These are phyloP conservation scores for Discostella pseudostelligera DNA, from an alignment of 108 stramenopile species.

Conservation along the genomic window DNA sequence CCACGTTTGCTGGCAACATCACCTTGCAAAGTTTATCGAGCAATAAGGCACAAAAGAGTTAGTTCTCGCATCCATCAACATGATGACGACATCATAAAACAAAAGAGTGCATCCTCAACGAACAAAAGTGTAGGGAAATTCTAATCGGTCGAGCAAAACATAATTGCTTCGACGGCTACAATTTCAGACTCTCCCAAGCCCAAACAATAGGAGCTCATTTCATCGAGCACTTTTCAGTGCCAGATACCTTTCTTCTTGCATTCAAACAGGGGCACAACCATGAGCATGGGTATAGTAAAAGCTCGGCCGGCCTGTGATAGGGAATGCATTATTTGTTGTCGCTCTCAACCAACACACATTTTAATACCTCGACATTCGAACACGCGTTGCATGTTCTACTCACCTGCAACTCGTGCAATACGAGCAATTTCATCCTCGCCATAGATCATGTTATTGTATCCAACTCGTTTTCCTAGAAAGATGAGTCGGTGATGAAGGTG, in stretches of 20 bases:
- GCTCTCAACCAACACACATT: not conserved
- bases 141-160: slow-evolving; percentile 10
- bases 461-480: slow-evolving; percentile 71
- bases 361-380: not conserved
- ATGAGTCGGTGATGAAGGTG: not conserved
- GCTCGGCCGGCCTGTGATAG: slow-evolving; percentile 40
- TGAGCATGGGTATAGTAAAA: slow-evolving; percentile 21
- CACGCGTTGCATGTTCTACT: slow-evolving; percentile 1
- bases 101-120: not conserved
- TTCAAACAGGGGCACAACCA: slow-evolving; percentile 53
- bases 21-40: slow-evolving; percentile 16
- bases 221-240: slow-evolving; percentile 42
- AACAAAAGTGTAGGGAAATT: slow-evolving; percentile 24
- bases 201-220: slow-evolving; percentile 28
- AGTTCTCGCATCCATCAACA: slow-evolving; percentile 1
- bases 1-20: slow-evolving; percentile 93
- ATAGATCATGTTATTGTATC: slow-evolving; percentile 99
- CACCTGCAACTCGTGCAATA: slow-evolving; percentile 86
- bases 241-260: slow-evolving; percentile 66
- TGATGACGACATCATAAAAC: not conserved
- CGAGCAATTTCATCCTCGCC: slow-evolving; percentile 92
- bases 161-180: slow-evolving; percentile 10
- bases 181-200: slow-evolving; percentile 21
- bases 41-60: too few relatives aligned
- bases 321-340: not conserved